Base-by-base conservation (phyloP, 805 yeast genomes). In the Wickerhamiella azymoides region DNA sequence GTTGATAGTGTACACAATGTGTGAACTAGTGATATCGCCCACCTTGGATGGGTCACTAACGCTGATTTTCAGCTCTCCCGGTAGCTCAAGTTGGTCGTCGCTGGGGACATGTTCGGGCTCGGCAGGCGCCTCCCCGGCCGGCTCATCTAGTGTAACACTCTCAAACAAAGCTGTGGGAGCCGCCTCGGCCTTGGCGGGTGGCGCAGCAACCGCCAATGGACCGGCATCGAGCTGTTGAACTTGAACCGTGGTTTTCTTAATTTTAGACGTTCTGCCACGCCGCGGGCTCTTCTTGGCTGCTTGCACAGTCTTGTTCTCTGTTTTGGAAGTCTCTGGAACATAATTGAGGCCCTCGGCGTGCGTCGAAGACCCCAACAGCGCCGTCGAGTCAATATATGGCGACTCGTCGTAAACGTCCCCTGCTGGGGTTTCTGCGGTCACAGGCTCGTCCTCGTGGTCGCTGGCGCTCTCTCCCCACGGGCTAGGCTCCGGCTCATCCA, bases 21-120 rank as follows among this genome's bases (percentile, higher is more conserved):
- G 95, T 1, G 94, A 82, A 36, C 79, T 75, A 0, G 97, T 78
- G 39, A 88, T 64, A 52, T 92, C 98, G 2, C 96, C 95, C 4
- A 92, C 88, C 59, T 84, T 85, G 53, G 78, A 72, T 0, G 97
- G 97, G 60, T 88, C 96, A 2, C 89, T 89, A 10, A 88, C 94
- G 1, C 77, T 62, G 32, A 88, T 80, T 3, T 73, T 32, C 26
- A 42, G 27, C n/a, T 25, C 37, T 2, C 45, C 45, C 5, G 39
- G 32, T 3, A 42, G 19, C 21, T 39, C 41, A 8, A 25, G 33
- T 24, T 36, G 40, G 9, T 35, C 40, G 18, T 35, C 39, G 3
- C 14, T 11, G 33, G 33, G 33, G 7, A 30, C 33, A n/a, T n/a
- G n/a, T 14, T 25, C 40, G 11, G 39, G 19, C 7, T 27, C 40